Percentiles rank a stretch among this genome's conserved stretches.
phyloP scores from a whole-genome alignment of 345 rosid species.

The Gossypium rotundifolium region DNA sequence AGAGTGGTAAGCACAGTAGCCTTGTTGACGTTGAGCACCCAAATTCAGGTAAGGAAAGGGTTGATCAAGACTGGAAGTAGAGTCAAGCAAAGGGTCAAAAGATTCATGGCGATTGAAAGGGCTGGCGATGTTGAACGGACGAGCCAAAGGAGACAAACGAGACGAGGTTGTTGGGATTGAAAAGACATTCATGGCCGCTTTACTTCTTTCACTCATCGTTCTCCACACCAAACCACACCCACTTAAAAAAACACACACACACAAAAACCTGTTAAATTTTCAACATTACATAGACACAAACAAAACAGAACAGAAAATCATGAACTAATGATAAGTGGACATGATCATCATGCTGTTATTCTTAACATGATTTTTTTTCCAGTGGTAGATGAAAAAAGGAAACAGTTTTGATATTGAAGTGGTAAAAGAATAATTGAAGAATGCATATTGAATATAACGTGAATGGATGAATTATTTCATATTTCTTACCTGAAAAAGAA shows the following conservation, averaged over 20 bases:
- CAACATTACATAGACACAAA: background rate
- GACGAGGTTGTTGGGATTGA: slow-evolving; percentile 13
- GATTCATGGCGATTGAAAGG: slow-evolving; percentile 7
- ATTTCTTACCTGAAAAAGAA: background rate
- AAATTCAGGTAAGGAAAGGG: background rate
- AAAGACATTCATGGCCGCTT: slow-evolving; percentile 4
- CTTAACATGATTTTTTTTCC: background rate
- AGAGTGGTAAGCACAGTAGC: background rate
- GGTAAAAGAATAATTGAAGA: background rate
- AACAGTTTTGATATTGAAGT: background rate
- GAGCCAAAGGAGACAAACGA: slow-evolving; percentile 40
- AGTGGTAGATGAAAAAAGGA: background rate
- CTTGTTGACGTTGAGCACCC: slow-evolving; percentile 2
- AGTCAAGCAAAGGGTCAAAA: background rate
- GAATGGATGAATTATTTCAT: background rate
- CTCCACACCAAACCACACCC: background rate
- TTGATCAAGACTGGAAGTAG: slow-evolving; percentile 13
- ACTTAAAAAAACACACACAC: no score
- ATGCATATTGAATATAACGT: background rate
- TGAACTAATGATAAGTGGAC: background rate
- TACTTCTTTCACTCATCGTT: slow-evolving; percentile 20
- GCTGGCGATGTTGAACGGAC: slow-evolving; percentile 29
- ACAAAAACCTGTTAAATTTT: background rate
- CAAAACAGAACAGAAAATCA: background rate
- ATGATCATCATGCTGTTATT: background rate